These are phyloP conservation scores for Corymbia calophylla DNA, from an alignment of 441 rosid genomes.

Conservation along the genomic window DNA sequence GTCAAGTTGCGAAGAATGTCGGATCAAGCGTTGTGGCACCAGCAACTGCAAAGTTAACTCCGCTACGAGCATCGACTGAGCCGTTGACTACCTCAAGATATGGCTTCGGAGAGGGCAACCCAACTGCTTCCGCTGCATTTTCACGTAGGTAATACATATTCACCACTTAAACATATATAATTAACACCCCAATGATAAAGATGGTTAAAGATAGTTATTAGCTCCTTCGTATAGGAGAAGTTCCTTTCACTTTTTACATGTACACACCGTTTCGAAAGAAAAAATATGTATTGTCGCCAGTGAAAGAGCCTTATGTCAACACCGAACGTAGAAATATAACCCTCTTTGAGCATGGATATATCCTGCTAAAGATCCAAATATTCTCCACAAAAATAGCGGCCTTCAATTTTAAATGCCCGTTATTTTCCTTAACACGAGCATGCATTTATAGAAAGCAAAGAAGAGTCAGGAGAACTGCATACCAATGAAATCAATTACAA, in stretches of 20 bases:
- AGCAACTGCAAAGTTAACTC: background rate
- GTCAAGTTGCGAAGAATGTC: background rate
- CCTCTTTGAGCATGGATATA: background rate
- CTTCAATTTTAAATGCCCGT: background rate
- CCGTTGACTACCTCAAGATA: background rate
- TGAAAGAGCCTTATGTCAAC: background rate
- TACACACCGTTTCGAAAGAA: background rate
- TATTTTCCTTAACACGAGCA: background rate
- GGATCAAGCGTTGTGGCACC: background rate
- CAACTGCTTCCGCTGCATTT: background rate
- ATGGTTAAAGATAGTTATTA: background rate
- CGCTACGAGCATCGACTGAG: background rate
- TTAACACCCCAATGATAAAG: background rate
- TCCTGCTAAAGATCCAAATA: background rate
- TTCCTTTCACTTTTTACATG: background rate
- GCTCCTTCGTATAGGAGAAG: background rate
- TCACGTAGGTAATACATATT: background rate
- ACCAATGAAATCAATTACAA: slow-evolving; percentile 22
- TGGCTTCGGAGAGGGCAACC: background rate
- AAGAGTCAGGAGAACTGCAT: background rate
- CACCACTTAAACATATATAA: background rate
- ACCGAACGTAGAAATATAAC: background rate
- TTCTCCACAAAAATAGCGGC: background rate
- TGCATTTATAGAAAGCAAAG: background rate
- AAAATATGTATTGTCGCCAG: background rate